Base-by-base conservation (phyloP, 805 yeast species). In the Ogataea kodamae region DNA sequence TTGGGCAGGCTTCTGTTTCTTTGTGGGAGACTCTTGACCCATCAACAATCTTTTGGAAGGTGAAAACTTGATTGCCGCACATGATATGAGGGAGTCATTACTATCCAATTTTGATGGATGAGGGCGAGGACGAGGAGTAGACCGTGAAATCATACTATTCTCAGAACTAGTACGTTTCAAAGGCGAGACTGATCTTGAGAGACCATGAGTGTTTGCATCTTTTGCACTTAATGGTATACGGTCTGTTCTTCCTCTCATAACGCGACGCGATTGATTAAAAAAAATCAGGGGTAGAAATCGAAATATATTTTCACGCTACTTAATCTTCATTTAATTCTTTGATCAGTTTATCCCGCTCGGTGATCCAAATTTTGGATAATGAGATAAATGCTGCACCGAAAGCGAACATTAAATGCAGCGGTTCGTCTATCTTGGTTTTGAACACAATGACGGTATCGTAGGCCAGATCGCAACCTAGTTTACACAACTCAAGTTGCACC, bases 361-460 rank as follows among this genome's bases (percentile, higher is more conserved):
- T 42, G 23, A 48, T 45, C 53, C 59, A 60, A 9, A 59, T 51
- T 37, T 61, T 62, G 19, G 45, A 40, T 14, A 57, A 41, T 1
- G 60, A 56, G n/a, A 58, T 40, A 13, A 36, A 25, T 8, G 58
- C 67, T 21, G 65, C 59, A 7, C 53, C 51, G 17, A 62, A 46
- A 5, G 62, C 65, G 23, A 62, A 47, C 25, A 49, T 30, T 11
- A 57, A 40, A 36, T 57, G 61, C 5, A 54, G 22, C 5, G 57
- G 54, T 26, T 46, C 42, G 25, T 49, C 48, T 34, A 55, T 40
- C 28, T 64, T 64, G 33, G 68, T 31, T 14, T 63, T 50, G 40
- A 72, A 71, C 9, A 73, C 64, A 37, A 63, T 70, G 3, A 70
- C 62, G 1, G 73, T 50, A 48, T 71, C 76, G 36, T 70, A 74